Percentiles rank a stretch among this genome's conserved stretches.
Conservation (phyloP, 768 basidiomycete species). For the Paxillus rubicundulus region DNA sequence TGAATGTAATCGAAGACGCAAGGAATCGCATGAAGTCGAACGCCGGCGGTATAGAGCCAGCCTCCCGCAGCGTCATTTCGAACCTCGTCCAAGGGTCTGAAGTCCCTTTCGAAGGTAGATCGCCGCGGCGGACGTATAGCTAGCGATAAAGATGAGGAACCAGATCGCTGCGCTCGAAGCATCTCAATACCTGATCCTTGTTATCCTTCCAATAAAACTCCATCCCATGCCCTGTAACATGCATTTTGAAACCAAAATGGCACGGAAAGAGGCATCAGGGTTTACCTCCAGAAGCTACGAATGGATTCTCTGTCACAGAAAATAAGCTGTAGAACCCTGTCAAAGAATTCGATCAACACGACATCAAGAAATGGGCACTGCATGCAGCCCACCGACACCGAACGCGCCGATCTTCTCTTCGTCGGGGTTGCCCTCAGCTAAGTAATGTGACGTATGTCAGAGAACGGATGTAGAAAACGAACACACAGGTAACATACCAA, state of each 20-base stretch:
- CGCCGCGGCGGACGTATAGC: constrained; percentile 82
- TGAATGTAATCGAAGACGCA: constrained; percentile 90
- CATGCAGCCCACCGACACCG: constrained; percentile 57
- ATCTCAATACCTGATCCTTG: constrained; percentile 67
- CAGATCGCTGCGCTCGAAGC: neutral
- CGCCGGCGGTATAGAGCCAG: constrained; percentile 71
- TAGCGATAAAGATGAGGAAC: constrained; percentile 26
- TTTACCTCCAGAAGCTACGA: constrained; percentile 71
- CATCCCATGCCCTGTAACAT: constrained; percentile 76
- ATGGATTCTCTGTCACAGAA: constrained; percentile 75
- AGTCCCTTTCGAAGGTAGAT: constrained; percentile 43
- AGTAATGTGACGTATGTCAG: neutral
- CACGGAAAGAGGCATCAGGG: neutral
- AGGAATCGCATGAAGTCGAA: constrained; percentile 91
- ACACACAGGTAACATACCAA: constrained; percentile 45
- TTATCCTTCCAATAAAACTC: constrained; percentile 95
- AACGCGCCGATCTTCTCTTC: constrained; percentile 96
- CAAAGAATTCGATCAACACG: neutral
- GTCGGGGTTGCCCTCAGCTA: constrained; percentile 91
- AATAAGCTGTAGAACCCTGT: constrained; percentile 74
- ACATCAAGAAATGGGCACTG: neutral
- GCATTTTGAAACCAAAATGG: constrained; percentile 16
- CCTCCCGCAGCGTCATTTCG: constrained; percentile 83
- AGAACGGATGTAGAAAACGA: neutral
- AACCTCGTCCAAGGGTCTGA: constrained; percentile 77